phyloP scores from a whole-genome alignment of 1,139 yeast species.

The Pneumocystis jirovecii region DNA sequence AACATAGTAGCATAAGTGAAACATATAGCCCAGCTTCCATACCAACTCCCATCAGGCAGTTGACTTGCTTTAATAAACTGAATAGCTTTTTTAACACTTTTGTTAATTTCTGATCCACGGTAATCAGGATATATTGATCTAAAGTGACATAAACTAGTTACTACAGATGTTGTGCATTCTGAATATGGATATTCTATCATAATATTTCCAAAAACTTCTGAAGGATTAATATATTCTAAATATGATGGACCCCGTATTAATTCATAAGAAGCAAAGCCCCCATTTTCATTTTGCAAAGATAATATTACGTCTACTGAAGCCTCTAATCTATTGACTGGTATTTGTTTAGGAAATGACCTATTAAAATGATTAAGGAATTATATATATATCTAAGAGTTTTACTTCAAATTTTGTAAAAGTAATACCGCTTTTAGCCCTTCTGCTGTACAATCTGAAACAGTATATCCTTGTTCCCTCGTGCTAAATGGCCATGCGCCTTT shows the following conservation, averaged over 20 bases:
- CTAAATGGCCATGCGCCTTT: conserved; percentile 97
- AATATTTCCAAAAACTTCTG: conserved; percentile 93
- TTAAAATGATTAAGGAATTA: conserved; percentile 6
- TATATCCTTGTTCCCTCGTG: conserved; percentile 88
- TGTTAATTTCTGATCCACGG: conserved; percentile 45
- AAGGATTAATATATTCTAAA: conserved; percentile 72
- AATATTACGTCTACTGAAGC: conserved; percentile 62
- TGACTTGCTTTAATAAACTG: conserved; percentile 57
- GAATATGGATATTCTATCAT: conserved; percentile 98
- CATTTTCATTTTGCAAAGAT: conserved; percentile 68
- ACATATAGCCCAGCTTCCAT: conserved; percentile 98
- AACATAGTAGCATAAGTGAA: conserved; percentile 95
- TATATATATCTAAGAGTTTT: conserved; percentile 27
- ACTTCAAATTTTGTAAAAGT: conserved; percentile 51
- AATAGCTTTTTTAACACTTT: conserved; percentile 60
- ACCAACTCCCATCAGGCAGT: conserved; percentile 82
- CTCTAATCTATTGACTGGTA: conserved; percentile 39
- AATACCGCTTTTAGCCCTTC: conserved; percentile 88
- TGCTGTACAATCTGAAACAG: conserved; percentile 94
- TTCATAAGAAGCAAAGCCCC: conserved; percentile 90
- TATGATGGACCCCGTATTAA: conserved; percentile 66
- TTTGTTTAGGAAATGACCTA: conserved; percentile 32
- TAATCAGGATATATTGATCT: conserved; percentile 45
- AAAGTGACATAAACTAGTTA: conserved; percentile 74
- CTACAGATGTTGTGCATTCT: conserved; percentile 93